A percentile compares a stretch with the other conserved stretches of the same genome.
Evolutionary conservation across 2,329 filamentous ascomycete genomes (phyloP).

Genomic region (Metarhizium album): DNA sequence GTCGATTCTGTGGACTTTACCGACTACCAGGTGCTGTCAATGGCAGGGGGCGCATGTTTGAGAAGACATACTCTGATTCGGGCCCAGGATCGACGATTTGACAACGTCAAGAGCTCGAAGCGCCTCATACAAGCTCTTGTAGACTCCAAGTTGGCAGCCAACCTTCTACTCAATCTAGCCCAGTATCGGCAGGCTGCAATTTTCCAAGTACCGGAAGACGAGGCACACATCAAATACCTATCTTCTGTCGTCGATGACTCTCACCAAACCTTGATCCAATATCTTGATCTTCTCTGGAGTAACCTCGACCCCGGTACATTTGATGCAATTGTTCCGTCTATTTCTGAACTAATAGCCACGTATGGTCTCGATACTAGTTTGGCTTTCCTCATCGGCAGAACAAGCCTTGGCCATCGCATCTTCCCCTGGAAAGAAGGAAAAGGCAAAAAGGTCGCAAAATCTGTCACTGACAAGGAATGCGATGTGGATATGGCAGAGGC

Average conservation of each 20-base stretch:
- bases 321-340: conserved; percentile 63
- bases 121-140: conserved; percentile 71
- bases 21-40: conserved; percentile 74
- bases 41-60: conserved; percentile 75
- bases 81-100: conserved; percentile 71
- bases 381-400: conserved; percentile 75
- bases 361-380: conserved; percentile 72
- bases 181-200: conserved; percentile 85
- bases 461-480: conserved; percentile 38
- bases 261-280: conserved; percentile 75
- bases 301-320: conserved; percentile 70
- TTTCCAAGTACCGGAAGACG: conserved; percentile 58
- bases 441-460: conserved; percentile 17
- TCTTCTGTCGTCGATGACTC: conserved; percentile 85
- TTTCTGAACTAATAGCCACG: conserved; percentile 61
- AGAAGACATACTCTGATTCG: conserved; percentile 71
- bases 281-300: conserved; percentile 76
- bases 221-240: conserved; percentile 79
- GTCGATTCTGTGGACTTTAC: conserved; percentile 80
- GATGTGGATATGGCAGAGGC: conserved; percentile 43
- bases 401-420: conserved; percentile 60
- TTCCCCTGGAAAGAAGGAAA: conserved; percentile 26
- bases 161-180: conserved; percentile 79
- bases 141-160: conserved; percentile 66
- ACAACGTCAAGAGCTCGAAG: conserved; percentile 62